A percentile compares a stretch with the other conserved stretches of the same genome.
These are phyloP conservation scores for Yamadazyma laniorum DNA, from an alignment of 805 yeast genomes.

Conservation along the genomic window DNA sequence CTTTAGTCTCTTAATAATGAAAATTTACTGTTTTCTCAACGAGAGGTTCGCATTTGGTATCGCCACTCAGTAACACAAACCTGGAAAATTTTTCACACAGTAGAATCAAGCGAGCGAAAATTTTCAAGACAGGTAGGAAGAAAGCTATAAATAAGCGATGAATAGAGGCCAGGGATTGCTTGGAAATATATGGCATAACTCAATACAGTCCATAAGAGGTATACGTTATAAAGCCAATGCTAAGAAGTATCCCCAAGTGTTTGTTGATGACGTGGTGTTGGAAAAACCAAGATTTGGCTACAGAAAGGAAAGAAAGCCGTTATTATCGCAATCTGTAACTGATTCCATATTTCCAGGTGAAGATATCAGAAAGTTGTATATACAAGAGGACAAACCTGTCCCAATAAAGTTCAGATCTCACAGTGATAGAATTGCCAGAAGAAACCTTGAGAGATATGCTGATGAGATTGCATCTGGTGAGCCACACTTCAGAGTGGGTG, in stretches of 20 bases:
- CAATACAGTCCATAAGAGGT: conserved; percentile 3
- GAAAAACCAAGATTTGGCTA: conserved; percentile 39
- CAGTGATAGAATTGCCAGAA: conserved; percentile 36
- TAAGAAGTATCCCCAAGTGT: conserved; percentile 39
- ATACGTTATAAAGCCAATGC: conserved; percentile 32
- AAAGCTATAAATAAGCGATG: no score
- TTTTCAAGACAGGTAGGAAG: no score
- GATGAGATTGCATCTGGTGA: conserved; percentile 58
- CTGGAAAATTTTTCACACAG: conserved; percentile 4
- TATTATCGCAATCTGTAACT: conserved; percentile 38
- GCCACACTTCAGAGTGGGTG: conserved; percentile 85
- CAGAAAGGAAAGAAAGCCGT: conserved; percentile 37
- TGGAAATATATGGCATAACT: conserved; percentile 1
- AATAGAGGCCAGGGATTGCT: neutral
- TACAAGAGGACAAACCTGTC: conserved; percentile 39
- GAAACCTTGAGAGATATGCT: conserved; percentile 39
- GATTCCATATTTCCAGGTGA: conserved; percentile 41
- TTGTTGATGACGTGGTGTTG: conserved; percentile 36
- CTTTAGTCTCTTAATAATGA: conserved; percentile 1
- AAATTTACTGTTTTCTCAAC: conserved; percentile 7
- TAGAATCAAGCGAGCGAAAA: no score
- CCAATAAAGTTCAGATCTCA: conserved; percentile 38
- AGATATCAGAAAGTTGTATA: conserved; percentile 33
- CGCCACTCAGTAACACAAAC: conserved; percentile 2
- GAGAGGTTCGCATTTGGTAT: conserved; percentile 4